Evolutionary conservation across 2,329 filamentous ascomycete genomes (phyloP), one percentile per base, ranked within the genome.

Genomic region (Xylogone sp.): DNA sequence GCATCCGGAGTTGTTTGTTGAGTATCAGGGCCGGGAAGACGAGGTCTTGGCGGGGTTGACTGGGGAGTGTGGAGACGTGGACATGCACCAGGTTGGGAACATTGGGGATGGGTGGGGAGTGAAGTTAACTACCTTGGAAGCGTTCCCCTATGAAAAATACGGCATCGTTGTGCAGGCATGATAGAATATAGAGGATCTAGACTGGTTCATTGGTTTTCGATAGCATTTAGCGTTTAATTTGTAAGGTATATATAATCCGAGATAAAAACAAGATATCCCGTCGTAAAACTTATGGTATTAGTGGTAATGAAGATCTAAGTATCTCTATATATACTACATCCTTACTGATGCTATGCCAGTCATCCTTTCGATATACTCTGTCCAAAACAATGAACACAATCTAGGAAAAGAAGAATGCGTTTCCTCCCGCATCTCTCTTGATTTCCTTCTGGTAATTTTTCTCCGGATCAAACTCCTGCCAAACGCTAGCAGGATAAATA

Each of bases 401-500:
- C 34, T 39, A 39, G 42, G 81, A 79, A 67, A 91, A 93, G 76
- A 99, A 99, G 69, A 97, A 97, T 0, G 89, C 84, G 70, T 99
- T 99, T 12, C 94, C 94, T 50, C 90, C 86, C 12, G 81, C 81
- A 71, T 99, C 94, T 63, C 90, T 88, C 61, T 89, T 82, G 39
- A 92, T 81, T 59, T 89, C 83, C 57, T 76, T 79, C 64, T 83
- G 80, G 72, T 96, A 96, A 62, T 97, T 88, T 69, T 88, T 89
- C 55, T 90, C 89, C 0, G 91, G 87, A 59, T 96, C 92, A 68
- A 96, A 99, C 56, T 96, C 88, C 62, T 92, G 90, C 94, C 94
- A 99, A 45, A 93, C 81, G 66, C 90, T 97, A 19, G 93, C 93
- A 0, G 94, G 94, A 68, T 93, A 99, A 52, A 99, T 97, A 69